A percentile compares a stretch with the other conserved stretches of the same genome.
These are phyloP conservation scores for Arthrobotrys entomopaga DNA, from an alignment of 2,329 filamentous ascomycete genomes.

Conservation along the genomic window DNA sequence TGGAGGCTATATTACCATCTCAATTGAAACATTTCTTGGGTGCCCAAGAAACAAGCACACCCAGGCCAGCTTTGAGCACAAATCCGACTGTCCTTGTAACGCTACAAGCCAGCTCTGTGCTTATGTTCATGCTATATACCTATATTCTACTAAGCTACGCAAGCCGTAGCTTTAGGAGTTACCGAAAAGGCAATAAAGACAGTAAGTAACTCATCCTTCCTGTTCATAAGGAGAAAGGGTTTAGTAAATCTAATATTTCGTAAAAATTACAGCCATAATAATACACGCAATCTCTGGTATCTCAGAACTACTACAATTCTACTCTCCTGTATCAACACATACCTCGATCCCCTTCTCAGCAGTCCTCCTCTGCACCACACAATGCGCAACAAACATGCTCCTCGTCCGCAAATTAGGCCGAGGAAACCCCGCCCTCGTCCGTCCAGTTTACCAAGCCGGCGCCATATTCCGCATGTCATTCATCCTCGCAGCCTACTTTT, in stretches of 20 bases:
- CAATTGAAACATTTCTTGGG: constrained; percentile 22
- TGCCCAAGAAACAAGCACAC: constrained; percentile 13
- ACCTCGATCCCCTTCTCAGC: constrained; percentile 14
- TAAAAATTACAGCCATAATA: constrained; percentile 23
- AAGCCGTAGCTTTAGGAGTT: constrained; percentile 26
- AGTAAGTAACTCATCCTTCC: constrained; percentile 8
- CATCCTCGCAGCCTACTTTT: constrained; percentile 12
- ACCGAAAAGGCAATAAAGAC: constrained; percentile 33
- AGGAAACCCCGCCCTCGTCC: constrained; percentile 30
- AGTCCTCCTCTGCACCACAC: constrained; percentile 17
- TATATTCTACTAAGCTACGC: constrained; percentile 29
- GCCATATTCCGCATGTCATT: constrained; percentile 22
- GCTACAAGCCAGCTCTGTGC: background rate
- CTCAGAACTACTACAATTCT: constrained; percentile 28
- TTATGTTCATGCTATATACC: constrained; percentile 18
- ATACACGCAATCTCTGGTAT: constrained; percentile 31
- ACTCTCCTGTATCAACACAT: constrained; percentile 4
- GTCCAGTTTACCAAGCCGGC: constrained; percentile 40
- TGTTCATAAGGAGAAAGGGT: background rate
- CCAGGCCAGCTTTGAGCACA: constrained; percentile 3
- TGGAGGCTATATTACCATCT: constrained; percentile 24
- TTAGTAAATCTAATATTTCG: constrained; percentile 1
- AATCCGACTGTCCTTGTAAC: constrained; percentile 2
- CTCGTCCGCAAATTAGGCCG: constrained; percentile 26
- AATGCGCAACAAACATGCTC: constrained; percentile 37